Evolutionary conservation across 139 green algal species (phyloP), one percentile per base, ranked within the genome.

Genomic region (Coccomyxa sp.): DNA sequence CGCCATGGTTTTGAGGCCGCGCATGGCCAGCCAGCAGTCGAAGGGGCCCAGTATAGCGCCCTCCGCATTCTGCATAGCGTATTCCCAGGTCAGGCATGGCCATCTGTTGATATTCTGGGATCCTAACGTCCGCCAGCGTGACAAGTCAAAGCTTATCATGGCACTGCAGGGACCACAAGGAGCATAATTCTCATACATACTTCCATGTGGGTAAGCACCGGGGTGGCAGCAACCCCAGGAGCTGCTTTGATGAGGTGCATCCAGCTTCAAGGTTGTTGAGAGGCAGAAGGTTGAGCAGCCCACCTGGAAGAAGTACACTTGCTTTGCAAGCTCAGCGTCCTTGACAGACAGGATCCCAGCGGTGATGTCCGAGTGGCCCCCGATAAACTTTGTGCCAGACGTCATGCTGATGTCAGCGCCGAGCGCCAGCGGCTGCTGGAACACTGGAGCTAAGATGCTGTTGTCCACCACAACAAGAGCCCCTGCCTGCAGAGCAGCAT

Each of bases 391-490:
- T 70, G 96, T 99, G 50, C 91, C 93, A 29, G 85, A 94, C 6
- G 92, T 97, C 96, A 99, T 99, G 82, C 83, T 87, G 82, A 99
- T 97, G 90, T 99, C 96, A n/a, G 96, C 95, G 0, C 95, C 94
- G 68, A 98, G 85, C 44, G 90, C 88, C 70, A 98, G 85, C 12
- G 89, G 88, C n/a, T 85, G 87, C 82, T 95, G 95, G 81, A 95
- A 96, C 6, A 93, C 64, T 14, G 92, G 88, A 7, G 93, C 88
- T 90, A 99, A 95, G 88, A 99, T 98, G 83, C 82, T 94, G 90
- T 99, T 98, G 90, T 99, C 96, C 73, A 99, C 95, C 70, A 90
- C 91, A 8, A 92, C 84, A 34, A 98, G 79, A 12, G 95, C 95
- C 0, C 95, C 95, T 0, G 81, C 73, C 79, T 83, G 70, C 78